These are phyloP conservation scores for Citrus cavaleriei DNA, from an alignment of 345 rosid species.

Conservation along the genomic window DNA sequence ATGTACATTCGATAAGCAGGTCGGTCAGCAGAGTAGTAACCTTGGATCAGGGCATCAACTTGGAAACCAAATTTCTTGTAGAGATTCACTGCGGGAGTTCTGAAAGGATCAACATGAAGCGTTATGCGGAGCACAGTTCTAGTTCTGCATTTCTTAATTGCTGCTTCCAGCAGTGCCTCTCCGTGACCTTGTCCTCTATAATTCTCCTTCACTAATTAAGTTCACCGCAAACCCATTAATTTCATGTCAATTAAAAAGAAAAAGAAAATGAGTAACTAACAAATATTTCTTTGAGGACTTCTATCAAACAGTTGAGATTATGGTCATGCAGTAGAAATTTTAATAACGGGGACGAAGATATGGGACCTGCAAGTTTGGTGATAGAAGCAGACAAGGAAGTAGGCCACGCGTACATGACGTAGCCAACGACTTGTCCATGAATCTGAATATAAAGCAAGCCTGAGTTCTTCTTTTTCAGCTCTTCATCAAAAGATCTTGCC, in stretches of 20 bases:
- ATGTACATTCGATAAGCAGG: conserved; percentile 80
- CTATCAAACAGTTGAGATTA: conserved; percentile 38
- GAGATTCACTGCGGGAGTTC: conserved; percentile 58
- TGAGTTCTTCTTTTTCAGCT: conserved; percentile 63
- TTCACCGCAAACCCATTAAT: neutral
- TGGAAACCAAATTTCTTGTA: conserved; percentile 73
- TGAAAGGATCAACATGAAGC: conserved; percentile 77
- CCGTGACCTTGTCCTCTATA: conserved; percentile 66
- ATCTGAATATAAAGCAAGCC: conserved; percentile 52
- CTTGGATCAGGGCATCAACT: conserved; percentile 48
- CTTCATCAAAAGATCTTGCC: conserved; percentile 56
- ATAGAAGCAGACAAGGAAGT: conserved; percentile 71
- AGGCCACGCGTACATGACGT: conserved; percentile 72
- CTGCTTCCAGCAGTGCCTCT: conserved; percentile 63
- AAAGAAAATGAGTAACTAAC: neutral
- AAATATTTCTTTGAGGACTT: conserved; percentile 22
- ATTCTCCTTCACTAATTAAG: conserved; percentile 60
- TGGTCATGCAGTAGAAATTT: neutral
- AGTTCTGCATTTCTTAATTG: conserved; percentile 61
- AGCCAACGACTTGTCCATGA: conserved; percentile 57
- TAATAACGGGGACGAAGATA: no score
- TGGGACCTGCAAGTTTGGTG: conserved; percentile 70
- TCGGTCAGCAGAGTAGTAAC: conserved; percentile 68
- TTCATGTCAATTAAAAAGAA: neutral
- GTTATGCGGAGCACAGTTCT: conserved; percentile 58